Base-by-base conservation (phyloP, 768 basidiomycete genomes). In the Leccinum subgranulosum region DNA sequence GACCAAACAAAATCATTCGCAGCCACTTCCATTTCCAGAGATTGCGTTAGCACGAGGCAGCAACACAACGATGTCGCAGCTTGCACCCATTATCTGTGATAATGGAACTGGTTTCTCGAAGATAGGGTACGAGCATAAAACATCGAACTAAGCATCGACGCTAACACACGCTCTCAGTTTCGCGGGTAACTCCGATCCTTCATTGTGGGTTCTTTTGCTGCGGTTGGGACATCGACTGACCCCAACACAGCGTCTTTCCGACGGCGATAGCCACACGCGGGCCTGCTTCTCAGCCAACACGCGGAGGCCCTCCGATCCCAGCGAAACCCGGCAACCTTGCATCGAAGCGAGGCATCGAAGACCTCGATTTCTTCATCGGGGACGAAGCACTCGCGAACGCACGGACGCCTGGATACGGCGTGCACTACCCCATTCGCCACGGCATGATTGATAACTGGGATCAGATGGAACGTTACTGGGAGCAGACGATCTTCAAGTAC, bases 401-500 rank as follows among this genome's bases (percentile, higher is more conserved):
- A 39, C 98, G 94, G 79, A 98, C 96, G 0, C 90, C 89, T 0
- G 90, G 90, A 2, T 99, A 98, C 75, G 87, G 90, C 23, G 84
- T 99, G 4, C 89, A 94, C 74, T 98, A 98, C 74, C 97, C 97
- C 14, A 98, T 98, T 69, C 84, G 92, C 54, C 97, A 98, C 69
- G 96, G 96, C 25, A 88, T 92, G 88, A 96, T 97, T 68, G 95
- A 97, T 61, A 97, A 97, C 67, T 95, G 93, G 93, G 93, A 95
- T 72, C 86, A 97, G 64, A 98, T 98, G 95, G 96, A 98, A 73
- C 81, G 95, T 28, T 98, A 94, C 76, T 99, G 97, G 97, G 94
- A 97, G 73, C 96, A 99, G 79, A 92, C 90, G 63, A 98, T 98
- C 82, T 99, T 98, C 86, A 98, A 99, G 76, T 98, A 98, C 77